phyloP scores from a whole-genome alignment of 2,329 filamentous ascomycete species.

The Fusarium torreyae region DNA sequence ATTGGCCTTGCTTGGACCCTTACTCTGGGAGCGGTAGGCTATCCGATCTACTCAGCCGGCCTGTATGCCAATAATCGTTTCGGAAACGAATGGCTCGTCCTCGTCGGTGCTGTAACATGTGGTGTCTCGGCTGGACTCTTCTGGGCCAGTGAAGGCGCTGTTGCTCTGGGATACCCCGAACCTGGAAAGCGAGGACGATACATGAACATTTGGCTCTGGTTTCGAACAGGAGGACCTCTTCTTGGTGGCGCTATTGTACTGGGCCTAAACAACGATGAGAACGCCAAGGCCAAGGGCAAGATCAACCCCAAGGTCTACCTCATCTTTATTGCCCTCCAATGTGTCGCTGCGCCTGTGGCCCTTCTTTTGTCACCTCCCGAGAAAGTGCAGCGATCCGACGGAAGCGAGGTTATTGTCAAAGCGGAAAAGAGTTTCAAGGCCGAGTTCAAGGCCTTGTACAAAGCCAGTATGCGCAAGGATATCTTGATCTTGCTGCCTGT shows the following conservation, averaged over 20 bases:
- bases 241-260: slow-evolving; percentile 57
- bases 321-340: slow-evolving; percentile 30
- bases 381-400: slow-evolving; percentile 20
- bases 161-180: slow-evolving; percentile 62
- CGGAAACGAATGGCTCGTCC: slow-evolving; percentile 66
- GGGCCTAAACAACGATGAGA: slow-evolving; percentile 59
- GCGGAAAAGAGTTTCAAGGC: slow-evolving; percentile 7
- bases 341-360: slow-evolving; percentile 12
- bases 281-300: slow-evolving; percentile 40
- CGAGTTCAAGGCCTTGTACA: slow-evolving; percentile 12
- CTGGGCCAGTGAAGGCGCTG: slow-evolving; percentile 65
- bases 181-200: slow-evolving; percentile 22
- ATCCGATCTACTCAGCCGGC: slow-evolving; percentile 62
- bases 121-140: slow-evolving; percentile 64
- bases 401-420: slow-evolving; percentile 14
- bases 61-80: slow-evolving; percentile 65
- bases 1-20: slow-evolving; percentile 57
- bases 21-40: slow-evolving; percentile 61
- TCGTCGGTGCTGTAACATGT: slow-evolving; percentile 63
- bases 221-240: slow-evolving; percentile 9
- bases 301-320: slow-evolving; percentile 38
- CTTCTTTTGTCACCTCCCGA: slow-evolving; percentile 22
- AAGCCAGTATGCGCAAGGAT: slow-evolving; percentile 14
- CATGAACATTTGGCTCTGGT: slow-evolving; percentile 27
- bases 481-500: slow-evolving; percentile 9